These are phyloP conservation scores for Quercus suber DNA, from an alignment of 306 rosid species.

Conservation along the genomic window DNA sequence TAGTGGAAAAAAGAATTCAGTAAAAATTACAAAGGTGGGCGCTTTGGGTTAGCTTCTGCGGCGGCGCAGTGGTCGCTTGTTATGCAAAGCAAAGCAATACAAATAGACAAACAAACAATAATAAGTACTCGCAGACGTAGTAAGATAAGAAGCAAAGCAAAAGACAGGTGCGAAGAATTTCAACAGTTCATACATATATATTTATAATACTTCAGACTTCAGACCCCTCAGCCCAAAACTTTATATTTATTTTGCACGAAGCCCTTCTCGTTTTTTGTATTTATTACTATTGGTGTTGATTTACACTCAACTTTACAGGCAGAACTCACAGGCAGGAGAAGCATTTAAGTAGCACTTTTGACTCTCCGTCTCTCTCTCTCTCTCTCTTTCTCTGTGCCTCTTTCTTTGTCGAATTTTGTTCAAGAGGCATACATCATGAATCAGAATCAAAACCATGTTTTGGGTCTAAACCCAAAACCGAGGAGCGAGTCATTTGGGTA, in stretches of 20 bases:
- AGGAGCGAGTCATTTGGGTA: conserved; percentile 53
- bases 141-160: neutral
- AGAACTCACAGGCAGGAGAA: neutral
- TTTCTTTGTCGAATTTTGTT: conserved; percentile 1
- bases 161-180: conserved; percentile 23
- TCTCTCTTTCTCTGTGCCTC: neutral
- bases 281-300: neutral
- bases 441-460: neutral
- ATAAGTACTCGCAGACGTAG: too few relatives aligned
- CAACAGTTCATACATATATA: neutral
- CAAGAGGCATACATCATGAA: conserved; percentile 21
- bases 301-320: too few relatives aligned
- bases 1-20: neutral
- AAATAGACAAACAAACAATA: neutral
- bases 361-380: neutral
- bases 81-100: conserved; percentile 28
- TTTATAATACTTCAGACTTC: too few relatives aligned
- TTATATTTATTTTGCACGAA: neutral
- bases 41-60: conserved; percentile 24
- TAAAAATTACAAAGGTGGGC: neutral
- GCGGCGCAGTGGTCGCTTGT: conserved; percentile 41
- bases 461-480: conserved; percentile 33
- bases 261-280: neutral
- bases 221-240: neutral
- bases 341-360: too few relatives aligned